These are phyloP conservation scores for Ogataea zsoltii DNA, from an alignment of 805 yeast genomes.

Conservation along the genomic window DNA sequence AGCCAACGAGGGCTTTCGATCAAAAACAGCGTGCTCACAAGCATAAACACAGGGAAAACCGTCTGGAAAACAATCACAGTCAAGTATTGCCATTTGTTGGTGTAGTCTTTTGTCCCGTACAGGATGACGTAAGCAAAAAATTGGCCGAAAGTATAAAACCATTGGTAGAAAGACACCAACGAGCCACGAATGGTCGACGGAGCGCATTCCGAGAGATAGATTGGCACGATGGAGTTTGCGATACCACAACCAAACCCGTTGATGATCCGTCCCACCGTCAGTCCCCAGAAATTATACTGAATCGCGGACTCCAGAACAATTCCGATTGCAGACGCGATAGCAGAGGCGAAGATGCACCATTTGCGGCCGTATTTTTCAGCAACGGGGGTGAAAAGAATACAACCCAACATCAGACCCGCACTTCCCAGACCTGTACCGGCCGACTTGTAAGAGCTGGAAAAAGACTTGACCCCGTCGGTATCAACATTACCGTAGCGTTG, in stretches of 20 bases:
- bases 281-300: slow-evolving; percentile 18
- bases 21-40: slow-evolving; percentile 14
- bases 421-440: slow-evolving; percentile 11
- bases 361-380: slow-evolving; percentile 44
- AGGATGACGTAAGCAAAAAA: slow-evolving; percentile 31
- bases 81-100: slow-evolving; percentile 15
- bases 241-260: slow-evolving; percentile 38
- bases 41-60: slow-evolving; percentile 17
- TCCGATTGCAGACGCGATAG: slow-evolving; percentile 36
- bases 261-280: slow-evolving; percentile 34
- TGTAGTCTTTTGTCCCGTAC: slow-evolving; percentile 8
- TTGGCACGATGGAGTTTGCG: slow-evolving; percentile 35
- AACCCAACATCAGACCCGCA: slow-evolving; percentile 11
- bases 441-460: slow-evolving; percentile 40
- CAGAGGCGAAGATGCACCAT: slow-evolving; percentile 38
- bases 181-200: slow-evolving; percentile 32
- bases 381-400: slow-evolving; percentile 13
- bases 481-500: slow-evolving; percentile 6
- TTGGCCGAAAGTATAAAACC: slow-evolving; percentile 36
- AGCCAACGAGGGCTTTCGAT: slow-evolving; percentile 50
- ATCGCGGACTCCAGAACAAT: slow-evolving; percentile 22
- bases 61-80: slow-evolving; percentile 33
- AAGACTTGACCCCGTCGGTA: slow-evolving; percentile 3
- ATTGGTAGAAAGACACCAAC: slow-evolving; percentile 40
- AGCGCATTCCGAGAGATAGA: slow-evolving; percentile 36